Percentiles rank a stretch among this genome's conserved stretches.
phyloP scores from a whole-genome alignment of 2,329 filamentous ascomycete species.

The Cladophialophora chaetospira region DNA sequence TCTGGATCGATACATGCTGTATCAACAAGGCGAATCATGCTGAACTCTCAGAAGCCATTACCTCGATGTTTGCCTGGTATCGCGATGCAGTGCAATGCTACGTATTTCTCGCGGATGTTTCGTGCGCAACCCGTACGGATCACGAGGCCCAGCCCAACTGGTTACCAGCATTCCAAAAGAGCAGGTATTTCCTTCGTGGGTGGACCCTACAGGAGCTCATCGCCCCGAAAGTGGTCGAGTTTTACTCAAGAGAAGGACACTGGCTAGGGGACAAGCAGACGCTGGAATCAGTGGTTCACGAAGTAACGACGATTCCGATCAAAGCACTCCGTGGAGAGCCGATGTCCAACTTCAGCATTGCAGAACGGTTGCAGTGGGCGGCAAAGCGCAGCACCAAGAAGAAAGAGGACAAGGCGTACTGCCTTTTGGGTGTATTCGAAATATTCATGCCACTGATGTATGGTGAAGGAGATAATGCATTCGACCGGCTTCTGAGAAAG shows the following conservation, averaged over 20 bases:
- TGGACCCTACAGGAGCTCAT: constrained; percentile 26
- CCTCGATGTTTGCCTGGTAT: constrained; percentile 34
- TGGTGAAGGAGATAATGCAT: too few relatives aligned
- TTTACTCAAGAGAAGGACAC: constrained; percentile 17
- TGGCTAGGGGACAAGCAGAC: constrained; percentile 12
- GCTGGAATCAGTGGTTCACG: constrained; percentile 12
- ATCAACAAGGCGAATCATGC: constrained; percentile 31
- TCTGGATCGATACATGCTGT: constrained; percentile 35
- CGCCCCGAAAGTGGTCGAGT: constrained; percentile 18
- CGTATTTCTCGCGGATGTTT: background rate
- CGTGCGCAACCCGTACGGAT: background rate
- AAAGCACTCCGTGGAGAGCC: constrained; percentile 5
- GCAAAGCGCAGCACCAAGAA: constrained; percentile 20
- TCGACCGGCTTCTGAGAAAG: too few relatives aligned
- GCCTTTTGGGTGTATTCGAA: too few relatives aligned
- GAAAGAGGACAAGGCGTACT: too few relatives aligned
- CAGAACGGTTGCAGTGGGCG: constrained; percentile 31
- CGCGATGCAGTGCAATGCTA: constrained; percentile 25
- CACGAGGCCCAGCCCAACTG: background rate
- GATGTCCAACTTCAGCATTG: background rate
- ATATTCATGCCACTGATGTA: too few relatives aligned
- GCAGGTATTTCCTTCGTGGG: constrained; percentile 18
- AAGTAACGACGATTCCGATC: constrained; percentile 19
- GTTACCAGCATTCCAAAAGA: constrained; percentile 9
- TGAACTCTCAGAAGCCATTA: constrained; percentile 31